These are phyloP conservation scores for Fusarium acutatum DNA, from an alignment of 2,329 filamentous ascomycete species.

Conservation along the genomic window DNA sequence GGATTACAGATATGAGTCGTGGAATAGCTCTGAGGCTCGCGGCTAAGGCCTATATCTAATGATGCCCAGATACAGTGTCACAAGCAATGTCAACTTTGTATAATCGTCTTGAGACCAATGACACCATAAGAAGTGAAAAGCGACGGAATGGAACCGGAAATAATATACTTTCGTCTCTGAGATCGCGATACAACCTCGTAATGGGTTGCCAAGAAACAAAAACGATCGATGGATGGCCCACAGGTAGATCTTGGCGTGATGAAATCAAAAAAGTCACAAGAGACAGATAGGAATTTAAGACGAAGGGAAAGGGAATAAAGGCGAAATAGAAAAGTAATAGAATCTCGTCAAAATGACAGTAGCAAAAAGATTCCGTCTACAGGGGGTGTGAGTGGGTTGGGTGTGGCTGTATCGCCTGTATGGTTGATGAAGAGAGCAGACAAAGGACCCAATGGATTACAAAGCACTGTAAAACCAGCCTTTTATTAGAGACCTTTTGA, in stretches of 20 bases:
- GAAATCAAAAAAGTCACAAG: background rate
- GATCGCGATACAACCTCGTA: constrained; percentile 7
- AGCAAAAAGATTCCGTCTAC: constrained; percentile 5
- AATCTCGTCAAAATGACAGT: constrained; percentile 21
- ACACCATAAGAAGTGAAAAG: background rate
- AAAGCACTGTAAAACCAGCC: constrained; percentile 21
- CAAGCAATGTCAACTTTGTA: background rate
- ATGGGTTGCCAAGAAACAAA: constrained; percentile 7
- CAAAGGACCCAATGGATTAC: constrained; percentile 28
- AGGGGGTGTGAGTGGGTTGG: constrained; percentile 10
- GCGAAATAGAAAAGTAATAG: constrained; percentile 10
- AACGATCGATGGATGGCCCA: background rate
- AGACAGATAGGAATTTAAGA: constrained; percentile 2
- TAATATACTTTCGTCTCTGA: constrained; percentile 4
- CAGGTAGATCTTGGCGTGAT: constrained; percentile 5
- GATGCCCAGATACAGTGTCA: background rate
- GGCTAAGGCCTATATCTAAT: background rate
- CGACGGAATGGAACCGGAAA: constrained; percentile 18
- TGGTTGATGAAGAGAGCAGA: background rate
- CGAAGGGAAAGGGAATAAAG: constrained; percentile 3
- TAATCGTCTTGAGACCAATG: background rate
- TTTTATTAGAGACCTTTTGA: background rate
- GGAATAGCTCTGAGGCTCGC: background rate
- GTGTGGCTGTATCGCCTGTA: constrained; percentile 21
- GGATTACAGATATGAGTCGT: background rate